Evolutionary conservation across 2,329 filamentous ascomycete species (phyloP).

Genomic region (Cladosporium sphaerospermum): DNA sequence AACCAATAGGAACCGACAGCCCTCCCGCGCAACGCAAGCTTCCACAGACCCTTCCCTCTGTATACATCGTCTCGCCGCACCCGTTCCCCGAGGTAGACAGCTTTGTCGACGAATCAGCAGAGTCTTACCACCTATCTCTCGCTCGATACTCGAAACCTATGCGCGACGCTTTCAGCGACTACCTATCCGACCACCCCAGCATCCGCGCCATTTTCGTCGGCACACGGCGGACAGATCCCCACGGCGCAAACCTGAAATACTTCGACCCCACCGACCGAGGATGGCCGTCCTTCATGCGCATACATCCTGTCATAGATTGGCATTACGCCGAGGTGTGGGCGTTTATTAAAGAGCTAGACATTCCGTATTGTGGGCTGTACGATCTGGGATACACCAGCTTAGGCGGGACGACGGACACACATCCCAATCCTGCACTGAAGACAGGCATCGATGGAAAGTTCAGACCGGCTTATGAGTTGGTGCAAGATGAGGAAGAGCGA

Average conservation of each 20-base stretch:
- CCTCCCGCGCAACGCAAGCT: constrained; percentile 21
- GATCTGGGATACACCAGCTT: constrained; percentile 85
- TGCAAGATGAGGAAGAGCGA: constrained; percentile 70
- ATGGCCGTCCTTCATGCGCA: constrained; percentile 87
- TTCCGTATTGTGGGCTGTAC: constrained; percentile 83
- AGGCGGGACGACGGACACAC: constrained; percentile 83
- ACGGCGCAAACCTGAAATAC: constrained; percentile 69
- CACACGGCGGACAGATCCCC: constrained; percentile 84
- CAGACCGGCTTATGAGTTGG: constrained; percentile 68
- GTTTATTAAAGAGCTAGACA: constrained; percentile 70
- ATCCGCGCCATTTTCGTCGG: constrained; percentile 81
- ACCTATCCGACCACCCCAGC: constrained; percentile 57
- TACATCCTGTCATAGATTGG: constrained; percentile 97
- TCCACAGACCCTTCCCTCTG: constrained; percentile 60
- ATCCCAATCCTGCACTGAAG: constrained; percentile 73
- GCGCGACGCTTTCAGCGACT: constrained; percentile 72
- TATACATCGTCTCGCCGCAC: constrained; percentile 81
- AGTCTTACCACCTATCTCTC: constrained; percentile 68
- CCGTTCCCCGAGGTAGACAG: constrained; percentile 81
- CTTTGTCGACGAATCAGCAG: constrained; percentile 66
- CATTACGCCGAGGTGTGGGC: constrained; percentile 93
- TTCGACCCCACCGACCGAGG: constrained; percentile 84
- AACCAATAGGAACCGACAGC: constrained; percentile 17
- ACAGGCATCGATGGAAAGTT: constrained; percentile 42
- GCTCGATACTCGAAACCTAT: constrained; percentile 71